Percentiles rank a stretch among this genome's conserved stretches.
Evolutionary conservation across 1,139 yeast species (phyloP).

Genomic region (Suhomyces terraborum): DNA sequence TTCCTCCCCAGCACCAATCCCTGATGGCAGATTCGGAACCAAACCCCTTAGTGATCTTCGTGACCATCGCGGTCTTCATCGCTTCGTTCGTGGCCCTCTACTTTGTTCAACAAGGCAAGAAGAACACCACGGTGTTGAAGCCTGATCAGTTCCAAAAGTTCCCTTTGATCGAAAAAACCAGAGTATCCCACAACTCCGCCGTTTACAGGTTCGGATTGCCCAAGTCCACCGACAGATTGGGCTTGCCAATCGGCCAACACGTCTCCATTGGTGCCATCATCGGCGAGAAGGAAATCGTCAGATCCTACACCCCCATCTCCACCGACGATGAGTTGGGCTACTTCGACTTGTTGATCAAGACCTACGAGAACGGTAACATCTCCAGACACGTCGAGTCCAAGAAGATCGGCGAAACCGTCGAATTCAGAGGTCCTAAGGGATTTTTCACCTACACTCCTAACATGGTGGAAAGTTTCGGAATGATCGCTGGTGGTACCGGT

Average conservation of each 20-base stretch:
- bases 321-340: conserved; percentile 82
- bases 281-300: conserved; percentile 79
- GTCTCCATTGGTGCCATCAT: conserved; percentile 74
- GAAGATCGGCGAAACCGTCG: conserved; percentile 47
- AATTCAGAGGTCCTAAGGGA: conserved; percentile 89
- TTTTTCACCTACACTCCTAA: conserved; percentile 83
- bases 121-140: conserved; percentile 56
- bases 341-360: conserved; percentile 87
- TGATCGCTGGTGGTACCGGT: conserved; percentile 95
- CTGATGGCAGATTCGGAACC: conserved; percentile 30
- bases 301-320: conserved; percentile 94
- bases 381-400: conserved; percentile 74
- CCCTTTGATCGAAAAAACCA: conserved; percentile 79
- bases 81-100: conserved; percentile 40
- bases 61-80: conserved; percentile 48
- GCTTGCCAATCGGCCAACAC: conserved; percentile 95
- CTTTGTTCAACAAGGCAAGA: conserved; percentile 37
- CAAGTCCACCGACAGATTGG: conserved; percentile 69
- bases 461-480: conserved; percentile 71
- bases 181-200: conserved; percentile 80
- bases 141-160: conserved; percentile 74
- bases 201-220: conserved; percentile 87
- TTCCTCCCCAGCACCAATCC: too few relatives aligned
- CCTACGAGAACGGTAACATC: conserved; percentile 90
- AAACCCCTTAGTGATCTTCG: conserved; percentile 40